phyloP scores from a whole-genome alignment of 768 basidiomycete species.

The Termitomyces sp. region DNA sequence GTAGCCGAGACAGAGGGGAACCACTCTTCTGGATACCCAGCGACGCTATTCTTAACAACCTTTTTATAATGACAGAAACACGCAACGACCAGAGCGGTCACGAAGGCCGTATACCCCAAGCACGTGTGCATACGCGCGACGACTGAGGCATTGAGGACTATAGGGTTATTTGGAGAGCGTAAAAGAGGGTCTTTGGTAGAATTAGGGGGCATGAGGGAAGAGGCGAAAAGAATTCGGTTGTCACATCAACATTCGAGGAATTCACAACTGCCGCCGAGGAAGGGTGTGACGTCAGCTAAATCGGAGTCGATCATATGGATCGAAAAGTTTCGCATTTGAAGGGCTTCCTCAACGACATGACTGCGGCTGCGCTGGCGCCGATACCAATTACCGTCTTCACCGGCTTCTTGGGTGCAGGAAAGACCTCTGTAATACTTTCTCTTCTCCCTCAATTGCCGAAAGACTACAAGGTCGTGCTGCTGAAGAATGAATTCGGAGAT shows the following conservation, averaged over 20 bases:
- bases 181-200: neutral
- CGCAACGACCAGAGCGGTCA: constrained; percentile 58
- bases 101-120: constrained; percentile 64
- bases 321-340: neutral
- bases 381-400: constrained; percentile 95
- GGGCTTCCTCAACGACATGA: neutral
- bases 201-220: constrained; percentile 2
- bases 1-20: constrained; percentile 88
- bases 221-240: neutral
- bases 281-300: constrained; percentile 8
- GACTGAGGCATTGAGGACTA: constrained; percentile 43
- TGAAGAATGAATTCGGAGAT: constrained; percentile 98
- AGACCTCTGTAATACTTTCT: constrained; percentile 79
- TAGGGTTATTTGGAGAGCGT: neutral
- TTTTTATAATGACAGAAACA: constrained; percentile 74
- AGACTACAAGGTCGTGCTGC: constrained; percentile 83
- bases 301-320: neutral
- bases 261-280: neutral
- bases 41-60: constrained; percentile 82
- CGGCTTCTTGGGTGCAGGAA: constrained; percentile 86
- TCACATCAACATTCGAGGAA: neutral
- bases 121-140: constrained; percentile 64
- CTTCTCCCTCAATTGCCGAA: constrained; percentile 78
- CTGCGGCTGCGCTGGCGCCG: constrained; percentile 14
- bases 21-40: constrained; percentile 85